Evolutionary conservation across 164 flowering plant genomes (phyloP).

Genomic region (Cinnamomum chago): DNA sequence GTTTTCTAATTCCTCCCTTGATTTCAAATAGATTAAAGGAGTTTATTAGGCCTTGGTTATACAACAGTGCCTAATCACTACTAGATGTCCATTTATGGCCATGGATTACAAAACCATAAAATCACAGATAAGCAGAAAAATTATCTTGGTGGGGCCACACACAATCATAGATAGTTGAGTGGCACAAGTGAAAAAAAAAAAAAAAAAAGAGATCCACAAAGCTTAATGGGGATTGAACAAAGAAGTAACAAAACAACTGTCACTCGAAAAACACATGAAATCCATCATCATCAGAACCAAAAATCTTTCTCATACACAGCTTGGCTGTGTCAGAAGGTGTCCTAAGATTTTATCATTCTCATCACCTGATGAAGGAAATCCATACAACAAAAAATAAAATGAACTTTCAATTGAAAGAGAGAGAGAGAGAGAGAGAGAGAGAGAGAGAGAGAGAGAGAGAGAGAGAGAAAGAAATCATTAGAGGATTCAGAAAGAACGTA

Average conservation of each 20-base stretch:
- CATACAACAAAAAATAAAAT: not conserved
- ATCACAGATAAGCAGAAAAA: too few relatives aligned
- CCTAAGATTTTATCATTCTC: conserved; percentile 36
- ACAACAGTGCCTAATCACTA: too few relatives aligned
- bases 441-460: not conserved
- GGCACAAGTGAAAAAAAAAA: too few relatives aligned
- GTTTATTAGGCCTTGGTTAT: too few relatives aligned
- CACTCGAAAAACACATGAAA: not conserved
- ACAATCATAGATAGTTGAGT: too few relatives aligned
- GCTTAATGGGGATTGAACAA: not conserved
- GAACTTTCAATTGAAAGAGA: not conserved
- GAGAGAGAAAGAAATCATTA: not conserved
- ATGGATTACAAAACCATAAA: too few relatives aligned
- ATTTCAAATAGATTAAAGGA: too few relatives aligned
- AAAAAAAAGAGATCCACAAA: too few relatives aligned
- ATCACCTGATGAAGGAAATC: conserved; percentile 19
- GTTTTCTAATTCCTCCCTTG: too few relatives aligned
- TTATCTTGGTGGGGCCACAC: too few relatives aligned
- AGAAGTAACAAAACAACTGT: not conserved
- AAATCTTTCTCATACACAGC: conserved; percentile 34
- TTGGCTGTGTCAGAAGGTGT: conserved; percentile 42
- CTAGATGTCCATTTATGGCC: too few relatives aligned
- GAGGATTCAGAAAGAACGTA: conserved; percentile 42
- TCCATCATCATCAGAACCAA: conserved; percentile 24
- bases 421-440: too few relatives aligned